Base-by-base conservation (phyloP, 257 asterid genomes). In the Cynanchum wilfordii region DNA sequence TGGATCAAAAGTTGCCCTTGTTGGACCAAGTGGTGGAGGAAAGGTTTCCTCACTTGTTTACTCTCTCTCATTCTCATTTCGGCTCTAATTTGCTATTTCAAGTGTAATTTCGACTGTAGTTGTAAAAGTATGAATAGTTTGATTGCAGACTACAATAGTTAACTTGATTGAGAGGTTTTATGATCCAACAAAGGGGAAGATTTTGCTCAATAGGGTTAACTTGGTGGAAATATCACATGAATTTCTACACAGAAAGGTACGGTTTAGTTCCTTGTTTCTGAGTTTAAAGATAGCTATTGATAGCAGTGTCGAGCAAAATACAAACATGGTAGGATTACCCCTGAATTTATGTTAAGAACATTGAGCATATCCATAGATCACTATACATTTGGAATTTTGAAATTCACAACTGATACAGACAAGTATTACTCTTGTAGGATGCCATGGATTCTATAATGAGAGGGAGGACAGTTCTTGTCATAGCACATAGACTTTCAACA, bases 21-120 rank as follows among this genome's bases (percentile, higher is more conserved):
- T 89, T 44, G 96, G 97, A 77, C 97, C 97, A 75, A 91, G 97
- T 76, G 97, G 97, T 60, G 96, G 96, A 73, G 97, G 96, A 79
- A 91, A 91, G 91, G 96, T 15, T 42, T n/a, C 30, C 7, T 22
- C 19, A 22, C 44, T 13, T 30, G 22, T 29, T 75, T 33, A 22
- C 40, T 36, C 40, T 58, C 17, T n/a, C 55, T 68, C 71, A 29
- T 16, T 19, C 16, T 40, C 7, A 10, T 56, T 10, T 65, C 25
- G 50, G 16, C 55, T 65, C 15, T 52, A 1, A 12, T 49, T 49
- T 49, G 5, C 54, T 49, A 49, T 20, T 52, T 51, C 7, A 22
- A 20, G 22, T 30, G 27, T 29, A 11, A 9, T 17, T 40, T 74
- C 65, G 24, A 20, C 36, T 20, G 24, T 49, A 25, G 20, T 16